A percentile compares a stretch with the other conserved stretches of the same genome.
Evolutionary conservation across 495 filamentous ascomycete genomes (phyloP).

Genomic region (Penicillium steckii): DNA sequence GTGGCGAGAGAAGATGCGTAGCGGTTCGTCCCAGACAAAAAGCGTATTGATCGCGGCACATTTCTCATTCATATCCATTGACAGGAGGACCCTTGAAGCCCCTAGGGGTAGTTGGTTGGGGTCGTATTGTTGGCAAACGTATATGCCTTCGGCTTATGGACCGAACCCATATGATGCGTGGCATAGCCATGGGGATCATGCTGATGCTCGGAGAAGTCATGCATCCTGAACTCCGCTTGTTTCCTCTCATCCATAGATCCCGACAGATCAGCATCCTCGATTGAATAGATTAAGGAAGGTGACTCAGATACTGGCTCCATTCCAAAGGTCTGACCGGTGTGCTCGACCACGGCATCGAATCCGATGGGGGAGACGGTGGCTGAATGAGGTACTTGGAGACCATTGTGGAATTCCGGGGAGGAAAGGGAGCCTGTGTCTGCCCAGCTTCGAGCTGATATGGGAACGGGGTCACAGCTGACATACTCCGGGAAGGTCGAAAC

Average conservation of each 20-base stretch:
- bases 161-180: constrained; percentile 38
- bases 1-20: constrained; percentile 17
- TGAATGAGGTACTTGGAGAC: constrained; percentile 34
- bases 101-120: constrained; percentile 35
- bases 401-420: constrained; percentile 39
- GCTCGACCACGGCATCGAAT: constrained; percentile 31
- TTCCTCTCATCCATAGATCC: constrained; percentile 32
- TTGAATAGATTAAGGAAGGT: constrained; percentile 36
- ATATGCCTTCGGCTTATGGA: constrained; percentile 42
- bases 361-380: constrained; percentile 37
- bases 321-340: constrained; percentile 23
- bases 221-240: constrained; percentile 41
- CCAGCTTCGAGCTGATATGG: constrained; percentile 42
- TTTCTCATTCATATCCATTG: constrained; percentile 29
- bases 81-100: constrained; percentile 1
- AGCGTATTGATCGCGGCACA: constrained; percentile 24
- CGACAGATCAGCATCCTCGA: constrained; percentile 34
- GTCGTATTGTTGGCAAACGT: constrained; percentile 44
- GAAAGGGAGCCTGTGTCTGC: constrained; percentile 39
- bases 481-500: constrained; percentile 45
- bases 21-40: constrained; percentile 24
- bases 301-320: constrained; percentile 32
- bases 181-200: constrained; percentile 37
- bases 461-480: constrained; percentile 27
- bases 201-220: constrained; percentile 46